These are phyloP conservation scores for Botryotinia narcissicola DNA, from an alignment of 2,329 filamentous ascomycete species.

Conservation along the genomic window DNA sequence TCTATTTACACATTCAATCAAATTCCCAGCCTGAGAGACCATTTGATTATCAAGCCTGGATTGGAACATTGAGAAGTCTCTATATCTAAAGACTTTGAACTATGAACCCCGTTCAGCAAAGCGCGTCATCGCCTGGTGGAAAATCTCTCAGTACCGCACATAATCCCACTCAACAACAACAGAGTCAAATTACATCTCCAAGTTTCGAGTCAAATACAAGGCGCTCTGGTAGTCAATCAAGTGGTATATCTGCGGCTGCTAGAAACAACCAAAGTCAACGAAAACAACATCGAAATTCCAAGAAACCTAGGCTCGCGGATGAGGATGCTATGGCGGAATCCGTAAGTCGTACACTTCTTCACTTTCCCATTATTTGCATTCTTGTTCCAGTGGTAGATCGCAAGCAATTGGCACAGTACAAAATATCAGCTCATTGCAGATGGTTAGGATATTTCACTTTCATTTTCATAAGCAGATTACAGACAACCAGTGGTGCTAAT, in stretches of 20 bases:
- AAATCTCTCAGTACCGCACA: constrained; percentile 37
- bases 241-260: constrained; percentile 45
- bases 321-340: constrained; percentile 86
- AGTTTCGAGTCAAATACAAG: constrained; percentile 35
- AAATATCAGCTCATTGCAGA: background rate
- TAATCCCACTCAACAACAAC: constrained; percentile 35
- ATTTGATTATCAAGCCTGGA: background rate
- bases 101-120: constrained; percentile 38
- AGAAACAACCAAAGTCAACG: constrained; percentile 74
- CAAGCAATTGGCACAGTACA: background rate
- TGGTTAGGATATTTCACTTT: background rate
- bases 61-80: background rate
- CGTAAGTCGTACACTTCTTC: constrained; percentile 45
- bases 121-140: constrained; percentile 34
- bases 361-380: background rate
- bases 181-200: constrained; percentile 31
- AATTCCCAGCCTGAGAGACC: background rate
- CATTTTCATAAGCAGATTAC: background rate
- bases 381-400: background rate
- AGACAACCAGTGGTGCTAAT: constrained; percentile 22
- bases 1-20: constrained; percentile 8
- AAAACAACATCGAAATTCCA: constrained; percentile 82
- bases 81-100: background rate
- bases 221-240: constrained; percentile 30
- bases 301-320: constrained; percentile 69